Evolutionary conservation across 768 basidiomycete genomes (phyloP), one percentile per base, ranked within the genome.

Genomic region (Suillus sp.): DNA sequence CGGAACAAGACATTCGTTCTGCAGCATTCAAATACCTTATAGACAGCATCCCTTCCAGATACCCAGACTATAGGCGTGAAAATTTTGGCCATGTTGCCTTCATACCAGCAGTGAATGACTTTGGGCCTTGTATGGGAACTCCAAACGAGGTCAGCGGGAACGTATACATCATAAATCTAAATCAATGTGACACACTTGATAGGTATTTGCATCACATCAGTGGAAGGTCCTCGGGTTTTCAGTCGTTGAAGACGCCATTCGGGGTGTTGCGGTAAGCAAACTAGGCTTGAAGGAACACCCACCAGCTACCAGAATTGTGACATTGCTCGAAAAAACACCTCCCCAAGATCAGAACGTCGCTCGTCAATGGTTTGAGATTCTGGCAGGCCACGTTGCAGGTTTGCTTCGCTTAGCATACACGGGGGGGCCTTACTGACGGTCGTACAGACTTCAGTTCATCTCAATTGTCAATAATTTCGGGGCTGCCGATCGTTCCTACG

Each of bases 1-100:
- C 78, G 3, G 82, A 90, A 65, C 60, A 76, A 7, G 69, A 81
- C 69, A 73, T 84, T 42, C 85, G 86, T n/a, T 69, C 78, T 6
- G 74, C 78, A 11, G 94, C 95, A 0, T 78, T 98, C 61, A 86
- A 87, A 62, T 99, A 96, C 76, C 81, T 98, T 37, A 75, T 96
- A 51, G 88, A 93, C 58, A 90, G 96, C 68, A 80, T 89, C 34
- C 71, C 78, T 9, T 80, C 78, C 1, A 83, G 83, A 62, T 96
- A 92, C 70, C 70, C 75, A 1, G 77, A 84, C 45, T 91, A 91
- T 66, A 78, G 84, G 50, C 80, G 85, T n/a, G 71, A 77, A 16
- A 70, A 81, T 14, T 91, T 86, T 66, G 75, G 79, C 4, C 77
- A 86, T 30, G 70, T 91, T 10, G 78, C 90, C 0, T 99, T 92